These are phyloP conservation scores for Phytophthora meadii DNA, from an alignment of 352 stramenopile genomes.

Conservation along the genomic window DNA sequence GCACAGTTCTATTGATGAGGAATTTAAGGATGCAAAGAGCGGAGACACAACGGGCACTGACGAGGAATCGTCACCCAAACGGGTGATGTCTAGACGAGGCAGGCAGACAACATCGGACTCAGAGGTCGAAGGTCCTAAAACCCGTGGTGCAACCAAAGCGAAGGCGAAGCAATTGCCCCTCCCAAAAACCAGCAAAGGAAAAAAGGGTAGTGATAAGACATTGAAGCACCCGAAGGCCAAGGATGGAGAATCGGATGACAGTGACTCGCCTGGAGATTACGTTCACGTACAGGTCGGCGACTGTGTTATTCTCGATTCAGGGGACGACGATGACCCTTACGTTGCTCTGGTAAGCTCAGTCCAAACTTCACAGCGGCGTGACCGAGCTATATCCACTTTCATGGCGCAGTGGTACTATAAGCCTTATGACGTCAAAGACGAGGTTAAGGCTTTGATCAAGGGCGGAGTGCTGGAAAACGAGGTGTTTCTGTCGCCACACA, in stretches of 20 bases:
- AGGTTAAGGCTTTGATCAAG: conserved; percentile 66
- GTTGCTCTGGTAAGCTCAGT: conserved; percentile 81
- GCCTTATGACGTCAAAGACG: conserved; percentile 68
- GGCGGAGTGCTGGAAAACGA: conserved; percentile 71
- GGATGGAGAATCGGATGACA: conserved; percentile 52
- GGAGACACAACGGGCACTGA: conserved; percentile 35
- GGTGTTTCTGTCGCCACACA: conserved; percentile 86
- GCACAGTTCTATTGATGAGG: conserved; percentile 8
- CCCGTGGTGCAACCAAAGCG: conserved; percentile 28
- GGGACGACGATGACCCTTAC: conserved; percentile 66
- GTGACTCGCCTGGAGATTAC: conserved; percentile 59
- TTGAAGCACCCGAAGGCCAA: conserved; percentile 17
- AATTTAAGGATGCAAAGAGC: conserved; percentile 28
- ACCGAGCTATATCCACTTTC: conserved; percentile 59
- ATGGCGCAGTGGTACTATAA: conserved; percentile 90
- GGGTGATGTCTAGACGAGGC: conserved; percentile 28
- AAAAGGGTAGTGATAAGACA: conserved; percentile 13
- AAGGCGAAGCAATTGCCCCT: conserved; percentile 14
- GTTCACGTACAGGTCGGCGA: conserved; percentile 76
- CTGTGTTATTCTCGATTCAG: conserved; percentile 82
- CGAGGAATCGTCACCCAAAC: conserved; percentile 25
- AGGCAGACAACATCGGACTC: conserved; percentile 25
- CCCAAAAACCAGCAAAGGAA: conserved; percentile 17
- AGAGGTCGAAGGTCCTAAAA: conserved; percentile 29
- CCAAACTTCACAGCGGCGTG: conserved; percentile 61